A percentile compares a stretch with the other conserved stretches of the same genome.
phyloP scores from a whole-genome alignment of 2,329 filamentous ascomycete species.

The Fusarium sororula region DNA sequence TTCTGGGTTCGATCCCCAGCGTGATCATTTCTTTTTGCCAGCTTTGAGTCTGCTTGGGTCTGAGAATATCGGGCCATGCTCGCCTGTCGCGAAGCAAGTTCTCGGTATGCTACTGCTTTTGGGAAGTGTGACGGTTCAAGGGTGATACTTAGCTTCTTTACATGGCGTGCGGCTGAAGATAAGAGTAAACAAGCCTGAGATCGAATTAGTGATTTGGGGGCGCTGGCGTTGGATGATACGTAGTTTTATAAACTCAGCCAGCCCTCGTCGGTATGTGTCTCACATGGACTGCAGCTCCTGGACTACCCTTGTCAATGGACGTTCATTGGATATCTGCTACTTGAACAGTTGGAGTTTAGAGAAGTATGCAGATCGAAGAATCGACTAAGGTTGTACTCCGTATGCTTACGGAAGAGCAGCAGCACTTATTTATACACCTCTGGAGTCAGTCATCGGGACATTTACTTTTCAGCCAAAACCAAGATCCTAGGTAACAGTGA shows the following conservation, averaged over 20 bases:
- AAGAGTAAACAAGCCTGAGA: background rate
- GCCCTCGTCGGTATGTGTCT: conserved; percentile 19
- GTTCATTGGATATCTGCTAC: background rate
- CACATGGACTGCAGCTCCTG: conserved; percentile 18
- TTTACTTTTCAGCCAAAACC: too few relatives aligned
- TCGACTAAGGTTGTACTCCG: background rate
- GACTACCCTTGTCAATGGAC: conserved; percentile 6
- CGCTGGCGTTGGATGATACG: background rate
- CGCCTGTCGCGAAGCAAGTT: background rate
- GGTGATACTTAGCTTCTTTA: background rate
- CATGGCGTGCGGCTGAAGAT: background rate
- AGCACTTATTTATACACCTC: too few relatives aligned
- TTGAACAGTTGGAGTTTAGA: background rate
- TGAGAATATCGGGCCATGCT: background rate
- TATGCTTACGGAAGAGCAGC: background rate
- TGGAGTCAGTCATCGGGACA: too few relatives aligned
- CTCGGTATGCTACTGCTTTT: background rate
- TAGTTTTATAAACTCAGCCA: background rate
- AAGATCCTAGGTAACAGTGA: too few relatives aligned
- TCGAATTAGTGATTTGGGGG: background rate
- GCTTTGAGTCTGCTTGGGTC: background rate
- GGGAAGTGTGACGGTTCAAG: background rate
- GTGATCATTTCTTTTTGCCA: conserved; percentile 31
- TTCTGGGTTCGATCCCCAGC: conserved; percentile 45
- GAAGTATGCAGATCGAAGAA: background rate